Conservation (phyloP, 2,329 filamentous ascomycete genomes). For the Claviceps spartinae region DNA sequence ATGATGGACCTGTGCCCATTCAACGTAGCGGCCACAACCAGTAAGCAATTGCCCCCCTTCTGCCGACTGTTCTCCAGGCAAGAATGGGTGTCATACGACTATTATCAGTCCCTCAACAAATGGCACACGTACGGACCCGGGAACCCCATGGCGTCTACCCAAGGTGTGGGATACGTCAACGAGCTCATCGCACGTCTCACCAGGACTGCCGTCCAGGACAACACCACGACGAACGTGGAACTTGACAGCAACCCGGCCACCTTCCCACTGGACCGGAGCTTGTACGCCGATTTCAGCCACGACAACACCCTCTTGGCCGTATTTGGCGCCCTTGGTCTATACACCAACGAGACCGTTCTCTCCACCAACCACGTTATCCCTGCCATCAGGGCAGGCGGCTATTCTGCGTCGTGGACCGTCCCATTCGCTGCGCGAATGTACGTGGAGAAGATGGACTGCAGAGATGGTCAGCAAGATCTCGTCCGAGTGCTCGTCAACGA, state of each 20-base stretch:
- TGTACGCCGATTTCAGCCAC: slow-evolving; percentile 88
- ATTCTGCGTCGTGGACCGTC: slow-evolving; percentile 63
- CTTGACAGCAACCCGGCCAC: slow-evolving; percentile 53
- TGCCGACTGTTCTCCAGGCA: slow-evolving; percentile 58
- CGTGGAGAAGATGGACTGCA: slow-evolving; percentile 74
- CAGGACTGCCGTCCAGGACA: slow-evolving; percentile 50
- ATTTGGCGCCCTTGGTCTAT: slow-evolving; percentile 65
- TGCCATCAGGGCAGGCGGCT: slow-evolving; percentile 47
- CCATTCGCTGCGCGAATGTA: slow-evolving; percentile 73
- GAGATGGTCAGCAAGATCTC: slow-evolving; percentile 42
- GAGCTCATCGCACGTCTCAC: slow-evolving; percentile 77
- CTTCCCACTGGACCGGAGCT: slow-evolving; percentile 54
- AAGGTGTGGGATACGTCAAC: slow-evolving; percentile 78
- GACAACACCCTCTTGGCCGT: slow-evolving; percentile 77
- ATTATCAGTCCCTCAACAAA: slow-evolving; percentile 66
- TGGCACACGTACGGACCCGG: slow-evolving; percentile 73
- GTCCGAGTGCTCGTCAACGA: slow-evolving; percentile 78
- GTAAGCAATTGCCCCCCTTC: slow-evolving; percentile 47
- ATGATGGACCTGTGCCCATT: slow-evolving; percentile 88
- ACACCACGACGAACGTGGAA: slow-evolving; percentile 65
- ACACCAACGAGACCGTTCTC: slow-evolving; percentile 48
- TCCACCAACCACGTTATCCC: slow-evolving; percentile 36
- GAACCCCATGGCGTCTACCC: slow-evolving; percentile 66
- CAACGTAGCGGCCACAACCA: slow-evolving; percentile 53
- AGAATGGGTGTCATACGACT: slow-evolving; percentile 72